phyloP scores from a whole-genome alignment of 2,329 filamentous ascomycete genomes.

The Fusarium decemcellulare region DNA sequence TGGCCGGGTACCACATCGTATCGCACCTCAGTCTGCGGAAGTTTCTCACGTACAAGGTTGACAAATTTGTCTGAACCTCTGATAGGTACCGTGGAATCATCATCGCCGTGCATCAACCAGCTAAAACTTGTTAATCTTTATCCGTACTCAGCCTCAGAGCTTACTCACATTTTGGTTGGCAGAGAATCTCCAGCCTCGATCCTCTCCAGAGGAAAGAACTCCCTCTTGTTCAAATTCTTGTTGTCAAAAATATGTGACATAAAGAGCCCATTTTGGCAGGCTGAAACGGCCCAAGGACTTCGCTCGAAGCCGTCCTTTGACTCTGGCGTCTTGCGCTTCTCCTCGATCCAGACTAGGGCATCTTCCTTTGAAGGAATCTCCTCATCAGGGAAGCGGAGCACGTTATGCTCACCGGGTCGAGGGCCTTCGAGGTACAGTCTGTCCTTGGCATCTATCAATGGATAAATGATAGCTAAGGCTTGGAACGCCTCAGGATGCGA shows the following conservation, averaged over 20 bases:
- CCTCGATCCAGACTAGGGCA: conserved; percentile 36
- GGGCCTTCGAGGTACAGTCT: conserved; percentile 27
- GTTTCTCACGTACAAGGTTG: conserved; percentile 8
- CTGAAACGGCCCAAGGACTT: conserved; percentile 19
- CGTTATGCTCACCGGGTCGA: conserved; percentile 12
- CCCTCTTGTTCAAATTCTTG: background rate
- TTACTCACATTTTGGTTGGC: conserved; percentile 33
- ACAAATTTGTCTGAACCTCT: conserved; percentile 22
- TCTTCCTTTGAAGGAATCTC: conserved; percentile 30
- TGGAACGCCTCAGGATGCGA: conserved; percentile 41
- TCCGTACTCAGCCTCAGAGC: rapidly evolving
- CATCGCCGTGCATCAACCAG: conserved; percentile 42
- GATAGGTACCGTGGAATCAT: conserved; percentile 29
- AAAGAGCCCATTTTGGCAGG: conserved; percentile 31
- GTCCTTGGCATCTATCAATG: conserved; percentile 40
- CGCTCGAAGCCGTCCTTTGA: conserved; percentile 32
- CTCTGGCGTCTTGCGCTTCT: background rate
- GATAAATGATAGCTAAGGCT: conserved; percentile 37
- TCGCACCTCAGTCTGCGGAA: conserved; percentile 23
- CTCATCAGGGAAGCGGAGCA: conserved; percentile 14
- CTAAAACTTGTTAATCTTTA: conserved; percentile 5
- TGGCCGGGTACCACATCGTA: conserved; percentile 31
- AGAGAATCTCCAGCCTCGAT: conserved; percentile 28
- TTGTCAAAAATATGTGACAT: conserved; percentile 32
- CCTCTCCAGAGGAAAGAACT: conserved; percentile 34